Evolutionary conservation across 208 protist species (phyloP).

Genomic region (Crithidia sp.): DNA sequence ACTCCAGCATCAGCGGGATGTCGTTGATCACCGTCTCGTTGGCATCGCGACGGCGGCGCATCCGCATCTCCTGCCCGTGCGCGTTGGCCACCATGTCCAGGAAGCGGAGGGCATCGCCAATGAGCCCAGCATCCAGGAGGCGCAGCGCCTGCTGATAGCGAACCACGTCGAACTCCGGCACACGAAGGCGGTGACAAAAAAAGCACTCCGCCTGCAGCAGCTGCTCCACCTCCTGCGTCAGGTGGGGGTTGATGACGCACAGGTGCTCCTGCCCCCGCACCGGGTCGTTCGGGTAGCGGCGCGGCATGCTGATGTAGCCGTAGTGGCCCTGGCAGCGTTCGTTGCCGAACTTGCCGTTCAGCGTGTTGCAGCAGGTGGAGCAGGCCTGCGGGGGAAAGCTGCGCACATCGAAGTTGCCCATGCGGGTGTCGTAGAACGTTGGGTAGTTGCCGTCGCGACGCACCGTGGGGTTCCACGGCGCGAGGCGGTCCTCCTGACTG

Average conservation of each 20-base stretch:
- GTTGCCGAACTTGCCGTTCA: conserved; percentile 73
- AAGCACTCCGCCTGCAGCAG: conserved; percentile 89
- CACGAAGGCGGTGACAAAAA: conserved; percentile 85
- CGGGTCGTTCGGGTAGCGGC: conserved; percentile 64
- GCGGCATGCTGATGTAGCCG: conserved; percentile 87
- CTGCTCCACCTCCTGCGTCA: conserved; percentile 70
- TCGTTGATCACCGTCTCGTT: conserved; percentile 79
- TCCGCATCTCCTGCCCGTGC: conserved; percentile 54
- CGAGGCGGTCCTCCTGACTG: conserved; percentile 64
- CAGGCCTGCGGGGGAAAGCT: conserved; percentile 82
- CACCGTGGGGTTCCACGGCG: conserved; percentile 29
- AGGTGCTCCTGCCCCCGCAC: conserved; percentile 41
- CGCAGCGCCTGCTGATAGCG: conserved; percentile 83
- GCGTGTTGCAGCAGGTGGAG: conserved; percentile 69
- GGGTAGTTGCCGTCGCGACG: conserved; percentile 44
- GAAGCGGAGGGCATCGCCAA: conserved; percentile 83
- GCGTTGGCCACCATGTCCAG: conserved; percentile 72
- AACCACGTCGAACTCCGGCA: conserved; percentile 77
- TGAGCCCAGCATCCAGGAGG: conserved; percentile 74
- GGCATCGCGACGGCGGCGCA: conserved; percentile 52
- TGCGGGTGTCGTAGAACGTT: conserved; percentile 90
- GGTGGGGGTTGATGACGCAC: conserved; percentile 85
- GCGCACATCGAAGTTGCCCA: conserved; percentile 89
- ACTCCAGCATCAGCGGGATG: conserved; percentile 56
- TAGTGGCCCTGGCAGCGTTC: conserved; percentile 91